Base-by-base conservation (phyloP, 2,329 filamentous ascomycete species). In the Penicillium sp. region DNA sequence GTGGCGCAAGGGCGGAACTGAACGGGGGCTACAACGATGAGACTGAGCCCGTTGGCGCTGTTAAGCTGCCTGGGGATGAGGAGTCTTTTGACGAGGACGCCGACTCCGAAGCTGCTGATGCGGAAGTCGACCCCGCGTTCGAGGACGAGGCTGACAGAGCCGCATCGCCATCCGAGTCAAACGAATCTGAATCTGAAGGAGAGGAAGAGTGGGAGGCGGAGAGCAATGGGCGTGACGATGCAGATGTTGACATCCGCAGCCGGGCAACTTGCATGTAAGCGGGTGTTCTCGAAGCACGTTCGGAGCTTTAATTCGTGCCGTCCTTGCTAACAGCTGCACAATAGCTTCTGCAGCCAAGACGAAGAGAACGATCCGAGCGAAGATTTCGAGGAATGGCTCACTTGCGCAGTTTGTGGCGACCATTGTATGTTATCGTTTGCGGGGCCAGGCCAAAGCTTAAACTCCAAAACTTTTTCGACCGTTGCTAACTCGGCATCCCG, bases 361-460 rank as follows among this genome's bases (percentile, higher is more conserved):
- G 87, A 94, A 67, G 86, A 93, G 39, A 76, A 91, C 48, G 87
- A 91, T 54, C 86, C 87, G 1, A 82, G 79, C 49, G 85, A 87
- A 51, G 86, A 90, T 50, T 93, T 84, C 56, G 88, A 93, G 64
- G 75, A 83, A 43, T 88, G 84, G 62, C 72, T 96, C 45, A 72
- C 82, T 36, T 96, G 91, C 65, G 74, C 73, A 45, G 76, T 80
- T 49, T 97, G 91, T 67, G 83, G 83, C 51, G 86, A 91, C 60
- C 86, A 88, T 67, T 83, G 89, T 94, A 74, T 68, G 86, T 79
- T 53, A 18, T 47, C 39, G 45, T 47, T 51, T 47, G 36, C 47
- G 53, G 51, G 44, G 47, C 49, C 33, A 32, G 49, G 35, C 48
- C 50, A 51, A 55, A 45, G 51, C 56, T 58, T 57, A 56, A 48